Conservation (phyloP, 495 filamentous ascomycete species). For the Aspergillus avenaceus region DNA sequence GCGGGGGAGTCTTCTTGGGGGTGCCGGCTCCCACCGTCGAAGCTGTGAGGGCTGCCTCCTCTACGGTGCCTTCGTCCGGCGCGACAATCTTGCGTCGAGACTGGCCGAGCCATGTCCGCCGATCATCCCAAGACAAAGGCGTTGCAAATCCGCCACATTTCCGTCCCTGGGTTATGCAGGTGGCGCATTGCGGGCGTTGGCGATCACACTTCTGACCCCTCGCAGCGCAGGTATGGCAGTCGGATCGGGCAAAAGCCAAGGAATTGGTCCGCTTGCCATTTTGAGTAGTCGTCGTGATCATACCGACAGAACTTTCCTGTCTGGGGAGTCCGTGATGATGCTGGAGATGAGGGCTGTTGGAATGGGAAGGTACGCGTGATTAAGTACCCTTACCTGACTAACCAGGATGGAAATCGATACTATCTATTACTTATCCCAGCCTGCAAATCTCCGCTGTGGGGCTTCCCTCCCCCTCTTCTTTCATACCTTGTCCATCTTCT, state of each 20-base stretch:
- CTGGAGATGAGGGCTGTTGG: too few relatives aligned
- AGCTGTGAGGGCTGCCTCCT: background rate
- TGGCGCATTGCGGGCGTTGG: slow-evolving; percentile 11
- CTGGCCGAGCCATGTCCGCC: background rate
- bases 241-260: slow-evolving; percentile 13
- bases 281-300: slow-evolving; percentile 3
- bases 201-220: slow-evolving; percentile 10
- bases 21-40: background rate
- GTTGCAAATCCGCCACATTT: slow-evolving; percentile 8
- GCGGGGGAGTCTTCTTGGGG: background rate
- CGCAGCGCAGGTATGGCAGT: slow-evolving; percentile 17
- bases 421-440: too few relatives aligned
- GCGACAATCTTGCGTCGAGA: background rate
- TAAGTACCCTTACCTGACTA: too few relatives aligned
- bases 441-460: too few relatives aligned
- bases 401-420: too few relatives aligned
- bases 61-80: background rate
- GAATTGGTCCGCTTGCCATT: slow-evolving; percentile 17
- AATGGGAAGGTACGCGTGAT: too few relatives aligned
- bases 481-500: too few relatives aligned
- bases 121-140: slow-evolving; percentile 1
- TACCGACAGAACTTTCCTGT: background rate
- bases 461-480: too few relatives aligned
- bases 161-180: slow-evolving; percentile 3
- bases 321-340: background rate